phyloP scores from a whole-genome alignment of 2,329 filamentous ascomycete species.

The Calonectria montana region DNA sequence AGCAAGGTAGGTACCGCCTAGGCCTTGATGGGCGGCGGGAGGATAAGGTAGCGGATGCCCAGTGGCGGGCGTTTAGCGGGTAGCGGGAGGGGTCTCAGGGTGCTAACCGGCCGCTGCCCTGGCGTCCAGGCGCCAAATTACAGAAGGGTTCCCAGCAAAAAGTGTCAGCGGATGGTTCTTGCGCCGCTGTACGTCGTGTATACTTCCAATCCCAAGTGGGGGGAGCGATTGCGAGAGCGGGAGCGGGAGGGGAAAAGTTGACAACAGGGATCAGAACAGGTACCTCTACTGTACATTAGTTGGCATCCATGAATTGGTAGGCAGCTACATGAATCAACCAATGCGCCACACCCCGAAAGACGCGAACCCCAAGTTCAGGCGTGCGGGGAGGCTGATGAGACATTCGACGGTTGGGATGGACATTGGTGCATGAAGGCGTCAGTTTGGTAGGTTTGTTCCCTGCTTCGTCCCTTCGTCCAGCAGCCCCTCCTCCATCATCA shows the following conservation, averaged over 20 bases:
- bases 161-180: conserved; percentile 8
- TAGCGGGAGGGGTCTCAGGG: conserved; percentile 9
- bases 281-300: conserved; percentile 13
- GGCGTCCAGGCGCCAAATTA: neutral
- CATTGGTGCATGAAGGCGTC: conserved; percentile 1
- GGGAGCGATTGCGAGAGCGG: conserved; percentile 5
- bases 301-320: neutral
- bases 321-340: neutral
- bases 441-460: neutral
- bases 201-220: conserved; percentile 12
- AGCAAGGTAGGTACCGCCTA: neutral
- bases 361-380: neutral
- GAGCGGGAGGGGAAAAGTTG: conserved; percentile 21
- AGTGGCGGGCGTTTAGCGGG: conserved; percentile 16
- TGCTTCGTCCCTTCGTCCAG: neutral
- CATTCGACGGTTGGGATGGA: neutral
- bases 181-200: conserved; percentile 2
- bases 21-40: neutral
- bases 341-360: neutral
- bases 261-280: conserved; percentile 9
- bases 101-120: neutral
- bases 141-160: conserved; percentile 1
- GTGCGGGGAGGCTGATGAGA: conserved; percentile 6
- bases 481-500: neutral
- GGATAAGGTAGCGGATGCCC: neutral